Evolutionary conservation across 2,329 filamentous ascomycete species (phyloP), one percentile per base, ranked within the genome.

Genomic region (Aspergillus sergii): DNA sequence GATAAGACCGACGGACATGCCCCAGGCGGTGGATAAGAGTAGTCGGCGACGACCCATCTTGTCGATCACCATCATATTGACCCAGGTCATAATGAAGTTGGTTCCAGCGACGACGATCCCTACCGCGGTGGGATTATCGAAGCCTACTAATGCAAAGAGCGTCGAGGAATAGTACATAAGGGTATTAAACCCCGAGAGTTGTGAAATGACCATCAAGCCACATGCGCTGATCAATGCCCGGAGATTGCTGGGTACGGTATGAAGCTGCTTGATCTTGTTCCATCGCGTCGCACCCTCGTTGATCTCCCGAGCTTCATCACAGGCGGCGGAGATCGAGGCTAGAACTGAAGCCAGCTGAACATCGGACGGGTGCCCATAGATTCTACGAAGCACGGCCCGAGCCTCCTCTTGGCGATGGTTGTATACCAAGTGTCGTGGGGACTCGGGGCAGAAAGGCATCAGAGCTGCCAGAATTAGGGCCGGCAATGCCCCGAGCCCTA

Each of bases 131-230:
- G 83, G 82, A 61, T 84, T 82, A 11, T 75, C 72, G 71, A 86
- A 85, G 1, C 83, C 83, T 45, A 84, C 82, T 11, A 84, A 75
- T 4, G 75, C 73, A 65, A 82, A 83, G 1, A 82, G 70, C 0
- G 76, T 82, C 0, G 78, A 75, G 3, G 72, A 76, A 66, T 82
- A 82, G 72, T 83, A 82, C 78, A 81, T 81, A 1, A 83, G 71
- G 6, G 74, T 76, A 65, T 82, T 83, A 72, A 82, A 83, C 3
- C 81, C 81, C 2, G 76, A 75, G n/a, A 83, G 68, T 59, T 85
- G 83, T 16, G 77, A 80, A 48, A 84, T 81, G 21, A 81, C 83
- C 82, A 85, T 85, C n/a, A 84, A 69, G n/a, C 81, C 79, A 60
- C 82, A 85, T 3, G 81, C 82, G 48, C 76, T 73, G 45, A 83